A percentile compares a stretch with the other conserved stretches of the same genome.
Evolutionary conservation across 441 rosid species (phyloP).

Genomic region (Adansonia madagascariensis): DNA sequence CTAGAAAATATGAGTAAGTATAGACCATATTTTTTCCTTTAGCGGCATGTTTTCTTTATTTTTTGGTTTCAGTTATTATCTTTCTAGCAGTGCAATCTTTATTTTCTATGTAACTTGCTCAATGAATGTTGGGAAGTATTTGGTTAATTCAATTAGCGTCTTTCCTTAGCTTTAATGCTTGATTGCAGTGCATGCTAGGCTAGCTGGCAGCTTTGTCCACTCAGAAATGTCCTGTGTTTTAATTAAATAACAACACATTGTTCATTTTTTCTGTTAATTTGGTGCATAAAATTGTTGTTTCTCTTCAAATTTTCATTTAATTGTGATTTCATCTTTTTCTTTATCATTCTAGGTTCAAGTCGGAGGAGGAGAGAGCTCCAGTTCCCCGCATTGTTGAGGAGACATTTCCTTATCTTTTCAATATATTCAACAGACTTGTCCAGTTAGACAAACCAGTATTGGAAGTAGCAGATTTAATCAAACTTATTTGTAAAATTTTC

Average conservation of each 20-base stretch:
- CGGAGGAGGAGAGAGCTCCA: constrained; percentile 94
- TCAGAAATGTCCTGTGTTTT: neutral
- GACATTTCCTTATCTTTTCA: constrained; percentile 89
- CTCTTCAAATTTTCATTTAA: neutral
- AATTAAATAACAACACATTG: neutral
- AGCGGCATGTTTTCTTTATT: neutral
- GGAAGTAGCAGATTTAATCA: constrained; percentile 91
- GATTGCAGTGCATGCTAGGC: neutral
- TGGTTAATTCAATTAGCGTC: neutral
- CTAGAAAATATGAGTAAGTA: constrained; percentile 94
- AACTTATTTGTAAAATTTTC: constrained; percentile 97
- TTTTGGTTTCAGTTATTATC: neutral
- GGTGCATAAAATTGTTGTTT: neutral
- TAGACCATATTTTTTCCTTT: neutral
- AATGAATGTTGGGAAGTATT: neutral
- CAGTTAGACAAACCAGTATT: constrained; percentile 78
- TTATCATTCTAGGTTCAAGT: constrained; percentile 70
- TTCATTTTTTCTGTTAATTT: neutral
- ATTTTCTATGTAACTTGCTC: neutral
- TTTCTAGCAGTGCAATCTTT: neutral
- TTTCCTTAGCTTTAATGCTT: neutral
- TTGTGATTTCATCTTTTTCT: neutral
- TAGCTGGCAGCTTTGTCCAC: neutral
- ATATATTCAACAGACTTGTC: constrained; percentile 73
- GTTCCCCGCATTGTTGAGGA: constrained; percentile 74